These are phyloP conservation scores for Cladosporium velox DNA, from an alignment of 2,329 filamentous ascomycete species.

Conservation along the genomic window DNA sequence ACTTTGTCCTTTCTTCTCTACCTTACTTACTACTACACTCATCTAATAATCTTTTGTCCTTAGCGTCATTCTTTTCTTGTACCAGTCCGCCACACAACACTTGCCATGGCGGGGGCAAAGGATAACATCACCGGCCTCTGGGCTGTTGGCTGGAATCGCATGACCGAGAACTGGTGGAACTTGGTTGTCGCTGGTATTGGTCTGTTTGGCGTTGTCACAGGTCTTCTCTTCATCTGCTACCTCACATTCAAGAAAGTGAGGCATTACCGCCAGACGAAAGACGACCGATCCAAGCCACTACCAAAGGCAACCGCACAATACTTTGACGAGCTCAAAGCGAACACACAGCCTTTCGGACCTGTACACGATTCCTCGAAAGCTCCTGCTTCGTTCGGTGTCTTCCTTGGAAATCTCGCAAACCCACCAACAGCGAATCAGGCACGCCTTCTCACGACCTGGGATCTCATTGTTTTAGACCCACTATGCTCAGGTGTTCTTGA, in stretches of 20 bases:
- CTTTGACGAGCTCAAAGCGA: slow-evolving; percentile 20
- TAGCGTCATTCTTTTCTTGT: neutral
- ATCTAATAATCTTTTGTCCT: slow-evolving; percentile 12
- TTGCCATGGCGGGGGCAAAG: slow-evolving; percentile 18
- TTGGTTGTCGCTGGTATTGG: slow-evolving; percentile 32
- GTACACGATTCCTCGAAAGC: slow-evolving; percentile 22
- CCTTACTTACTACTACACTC: slow-evolving; percentile 9
- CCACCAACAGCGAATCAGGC: slow-evolving; percentile 26
- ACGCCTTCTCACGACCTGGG: slow-evolving; percentile 30
- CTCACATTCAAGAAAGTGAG: slow-evolving; percentile 3
- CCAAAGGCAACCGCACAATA: slow-evolving; percentile 17
- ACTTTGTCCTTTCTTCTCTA: slow-evolving; percentile 8
- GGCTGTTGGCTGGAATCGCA: slow-evolving; percentile 39
- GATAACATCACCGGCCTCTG: slow-evolving; percentile 21
- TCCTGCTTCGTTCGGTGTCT: slow-evolving; percentile 32
- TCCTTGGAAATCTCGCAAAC: slow-evolving; percentile 31
- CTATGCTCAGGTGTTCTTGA: slow-evolving; percentile 26
- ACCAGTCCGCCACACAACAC: slow-evolving; percentile 3
- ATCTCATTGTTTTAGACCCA: slow-evolving; percentile 32
- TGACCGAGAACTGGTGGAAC: slow-evolving; percentile 47
- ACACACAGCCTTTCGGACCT: slow-evolving; percentile 21
- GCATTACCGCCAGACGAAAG: slow-evolving; percentile 1
- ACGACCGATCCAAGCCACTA: slow-evolving; percentile 11
- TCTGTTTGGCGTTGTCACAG: slow-evolving; percentile 18
- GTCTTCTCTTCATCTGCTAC: slow-evolving; percentile 12